These are phyloP conservation scores for Tricharina praecox DNA, from an alignment of 495 filamentous ascomycete species.

Conservation along the genomic window DNA sequence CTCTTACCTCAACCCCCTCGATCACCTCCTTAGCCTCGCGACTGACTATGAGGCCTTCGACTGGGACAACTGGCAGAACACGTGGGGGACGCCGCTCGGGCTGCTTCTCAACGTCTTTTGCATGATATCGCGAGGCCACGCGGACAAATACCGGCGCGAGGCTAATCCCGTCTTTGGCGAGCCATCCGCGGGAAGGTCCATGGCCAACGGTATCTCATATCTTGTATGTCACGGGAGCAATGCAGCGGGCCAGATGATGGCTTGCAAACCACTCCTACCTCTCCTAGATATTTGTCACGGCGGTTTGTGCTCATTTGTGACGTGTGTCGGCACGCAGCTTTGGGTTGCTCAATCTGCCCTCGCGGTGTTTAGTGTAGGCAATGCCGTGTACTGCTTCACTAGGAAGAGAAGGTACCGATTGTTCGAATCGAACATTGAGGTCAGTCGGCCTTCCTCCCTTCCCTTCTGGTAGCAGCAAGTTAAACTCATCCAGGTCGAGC, in stretches of 20 bases:
- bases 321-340: conserved; percentile 13
- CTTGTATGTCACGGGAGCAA: too few relatives aligned
- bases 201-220: conserved; percentile 52
- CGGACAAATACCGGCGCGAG: conserved; percentile 30
- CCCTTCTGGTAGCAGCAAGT: too few relatives aligned
- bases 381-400: conserved; percentile 68
- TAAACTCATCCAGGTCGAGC: conserved; percentile 31
- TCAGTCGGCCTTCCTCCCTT: too few relatives aligned
- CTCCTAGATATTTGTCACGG: conserved; percentile 4
- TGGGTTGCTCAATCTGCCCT: conserved; percentile 17
- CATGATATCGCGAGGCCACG: conserved; percentile 67
- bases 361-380: conserved; percentile 42
- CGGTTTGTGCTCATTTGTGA: conserved; percentile 1
- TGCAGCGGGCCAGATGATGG: background rate
- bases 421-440: conserved; percentile 45
- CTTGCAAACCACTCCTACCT: conserved; percentile 9
- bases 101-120: conserved; percentile 60
- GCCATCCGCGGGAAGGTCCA: conserved; percentile 37
- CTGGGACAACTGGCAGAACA: conserved; percentile 63
- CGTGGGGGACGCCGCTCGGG: conserved; percentile 57
- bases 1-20: conserved; percentile 65
- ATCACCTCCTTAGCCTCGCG: conserved; percentile 74
- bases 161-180: conserved; percentile 60
- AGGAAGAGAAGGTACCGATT: conserved; percentile 76
- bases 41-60: conserved; percentile 77